Evolutionary conservation across 2,329 filamentous ascomycete genomes (phyloP), one percentile per base, ranked within the genome.

Genomic region (Neofusicoccum cordaticola): DNA sequence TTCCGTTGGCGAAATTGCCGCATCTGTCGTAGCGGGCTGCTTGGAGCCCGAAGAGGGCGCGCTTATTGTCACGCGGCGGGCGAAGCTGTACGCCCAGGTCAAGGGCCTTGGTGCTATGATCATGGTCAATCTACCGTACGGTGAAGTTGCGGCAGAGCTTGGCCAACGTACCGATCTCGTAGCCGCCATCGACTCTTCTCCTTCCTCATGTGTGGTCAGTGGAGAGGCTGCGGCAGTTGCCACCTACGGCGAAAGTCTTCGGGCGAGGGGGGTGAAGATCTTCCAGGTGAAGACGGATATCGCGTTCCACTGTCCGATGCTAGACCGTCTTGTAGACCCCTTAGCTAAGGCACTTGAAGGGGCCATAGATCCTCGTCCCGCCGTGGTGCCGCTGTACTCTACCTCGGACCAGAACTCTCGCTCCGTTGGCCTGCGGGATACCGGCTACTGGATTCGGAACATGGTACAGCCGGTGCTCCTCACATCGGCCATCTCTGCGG

Each of bases 1-100:
- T 62, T 80, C 79, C 0, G 73, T 79, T 2, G 79, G 79, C 2
- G 79, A 81, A 63, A 77, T 79, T 11, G 78, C 79, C 1, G 78
- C 78, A 2, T 66, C 74, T 2, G 77, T 79, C 5, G 71, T 68
- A 1, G 75, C 73, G 15, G 75, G 75, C 7, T 72, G 68, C 22
- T 62, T 79, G 4, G 74, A 71, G 0, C 66, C 68, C 0, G 64
- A 70, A 22, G 77, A 81, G 60, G 79, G 78, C 0, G 69, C 74
- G 1, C 47, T 78, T 2, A 66, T 80, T 31, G 74, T 78, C 6
- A 71, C 72, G 2, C 68, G 73, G 9, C 68, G 78, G 48, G 77
- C 78, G 0, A 31, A 48, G 7, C 67, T 78, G 1, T 78, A 78
- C 61, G 66, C 67, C 1, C 64, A 67, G 13, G 71, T 77, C 6